Evolutionary conservation across 164 flowering plant species (phyloP).

Genomic region (Buxus sempervirens): DNA sequence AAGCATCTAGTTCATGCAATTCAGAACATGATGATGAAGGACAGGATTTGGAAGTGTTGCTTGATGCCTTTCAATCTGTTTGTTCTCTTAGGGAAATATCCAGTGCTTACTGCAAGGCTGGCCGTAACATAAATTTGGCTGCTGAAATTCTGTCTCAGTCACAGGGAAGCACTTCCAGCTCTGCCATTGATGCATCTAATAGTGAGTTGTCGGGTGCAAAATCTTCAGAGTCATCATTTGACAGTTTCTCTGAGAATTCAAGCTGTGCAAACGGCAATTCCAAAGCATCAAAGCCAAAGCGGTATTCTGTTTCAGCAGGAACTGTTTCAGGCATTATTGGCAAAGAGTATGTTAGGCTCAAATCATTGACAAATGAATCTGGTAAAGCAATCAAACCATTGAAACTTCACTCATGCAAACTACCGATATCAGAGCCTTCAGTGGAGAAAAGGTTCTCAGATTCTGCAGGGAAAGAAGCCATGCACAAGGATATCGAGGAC

Average conservation of each 20-base stretch:
- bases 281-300: slow-evolving; percentile 31
- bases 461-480: slow-evolving; percentile 11
- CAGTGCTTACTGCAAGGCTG: slow-evolving; percentile 50
- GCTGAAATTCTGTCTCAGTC: slow-evolving; percentile 36
- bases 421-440: slow-evolving; percentile 18
- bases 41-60: slow-evolving; percentile 36
- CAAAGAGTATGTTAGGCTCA: slow-evolving; percentile 34
- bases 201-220: slow-evolving; percentile 10
- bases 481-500: slow-evolving; percentile 44
- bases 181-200: slow-evolving; percentile 11
- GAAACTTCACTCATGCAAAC: slow-evolving; percentile 29
- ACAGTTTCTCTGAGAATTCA: slow-evolving; percentile 13
- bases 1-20: slow-evolving; percentile 16
- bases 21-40: slow-evolving; percentile 25
- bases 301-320: slow-evolving; percentile 40
- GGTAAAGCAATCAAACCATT: slow-evolving; percentile 31
- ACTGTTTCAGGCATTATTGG: slow-evolving; percentile 49
- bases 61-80: slow-evolving; percentile 44
- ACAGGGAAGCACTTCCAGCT: slow-evolving; percentile 17
- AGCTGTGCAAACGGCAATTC: slow-evolving; percentile 15
- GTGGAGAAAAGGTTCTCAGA: slow-evolving; percentile 12
- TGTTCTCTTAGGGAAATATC: slow-evolving; percentile 50
- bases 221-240: slow-evolving; percentile 8
- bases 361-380: slow-evolving; percentile 19
- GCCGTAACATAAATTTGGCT: slow-evolving; percentile 36